Percentiles rank a stretch among this genome's conserved stretches.
Conservation (phyloP, 768 basidiomycete genomes). For the Saitozyma podzolica region DNA sequence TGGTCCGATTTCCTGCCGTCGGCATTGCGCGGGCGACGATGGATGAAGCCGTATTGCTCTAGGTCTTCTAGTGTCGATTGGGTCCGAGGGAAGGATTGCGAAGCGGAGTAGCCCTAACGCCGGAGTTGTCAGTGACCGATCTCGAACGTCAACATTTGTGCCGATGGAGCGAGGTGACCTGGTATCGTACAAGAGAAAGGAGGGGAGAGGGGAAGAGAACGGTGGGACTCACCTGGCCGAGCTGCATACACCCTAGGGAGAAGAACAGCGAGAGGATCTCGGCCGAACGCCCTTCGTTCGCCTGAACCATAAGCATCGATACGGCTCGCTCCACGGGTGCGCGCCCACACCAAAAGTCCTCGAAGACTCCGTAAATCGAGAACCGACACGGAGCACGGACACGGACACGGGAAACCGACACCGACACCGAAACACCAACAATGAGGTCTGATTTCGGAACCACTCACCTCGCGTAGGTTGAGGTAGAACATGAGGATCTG, state of each 20-base stretch:
- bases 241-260: constrained; percentile 95
- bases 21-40: constrained; percentile 61
- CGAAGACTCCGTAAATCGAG: no score
- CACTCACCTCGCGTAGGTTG: constrained; percentile 71
- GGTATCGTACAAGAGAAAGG: background rate
- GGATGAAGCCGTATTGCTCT: constrained; percentile 90
- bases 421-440: background rate
- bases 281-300: constrained; percentile 62
- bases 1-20: constrained; percentile 61
- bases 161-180: no score
- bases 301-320: background rate
- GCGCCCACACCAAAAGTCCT: no score
- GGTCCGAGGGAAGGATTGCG: constrained; percentile 74
- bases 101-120: constrained; percentile 80
- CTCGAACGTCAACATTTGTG: background rate
- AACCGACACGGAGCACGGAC: background rate
- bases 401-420: no score
- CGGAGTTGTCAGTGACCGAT: background rate
- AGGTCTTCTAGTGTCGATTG: constrained; percentile 87
- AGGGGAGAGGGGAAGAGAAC: background rate
- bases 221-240: constrained; percentile 68
- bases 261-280: constrained; percentile 92
- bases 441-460: constrained; percentile 23
- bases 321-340: no score
- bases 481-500: constrained; percentile 88